phyloP scores from a whole-genome alignment of 2,329 filamentous ascomycete species.

The Aureobasidium lini region DNA sequence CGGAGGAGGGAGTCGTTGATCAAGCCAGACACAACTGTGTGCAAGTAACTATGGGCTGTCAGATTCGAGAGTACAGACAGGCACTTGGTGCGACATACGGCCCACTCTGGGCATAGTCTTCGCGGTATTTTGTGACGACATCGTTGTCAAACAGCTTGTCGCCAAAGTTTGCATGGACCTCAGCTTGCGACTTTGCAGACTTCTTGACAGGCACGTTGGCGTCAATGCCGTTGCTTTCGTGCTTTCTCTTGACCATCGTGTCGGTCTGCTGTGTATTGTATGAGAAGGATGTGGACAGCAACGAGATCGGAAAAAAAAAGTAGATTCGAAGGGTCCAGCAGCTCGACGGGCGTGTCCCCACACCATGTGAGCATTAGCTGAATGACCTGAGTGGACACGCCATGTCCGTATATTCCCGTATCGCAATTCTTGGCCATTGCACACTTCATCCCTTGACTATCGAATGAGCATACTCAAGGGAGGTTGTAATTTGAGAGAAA shows the following conservation, averaged over 20 bases:
- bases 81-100: constrained; percentile 33
- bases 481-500: not conserved
- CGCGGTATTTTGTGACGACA: constrained; percentile 52
- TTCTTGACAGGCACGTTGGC: constrained; percentile 33
- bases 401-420: not conserved
- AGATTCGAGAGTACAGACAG: not conserved
- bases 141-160: constrained; percentile 56
- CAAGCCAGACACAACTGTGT: constrained; percentile 77
- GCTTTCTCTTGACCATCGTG: constrained; percentile 34
- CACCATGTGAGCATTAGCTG: not conserved
- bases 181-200: constrained; percentile 13
- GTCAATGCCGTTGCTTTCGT: constrained; percentile 22
- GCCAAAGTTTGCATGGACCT: constrained; percentile 53
- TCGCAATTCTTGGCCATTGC: not conserved
- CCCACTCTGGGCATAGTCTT: constrained; percentile 54
- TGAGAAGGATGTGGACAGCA: not conserved
- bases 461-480: not conserved
- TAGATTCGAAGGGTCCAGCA: constrained; percentile 2
- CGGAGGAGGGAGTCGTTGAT: constrained; percentile 78
- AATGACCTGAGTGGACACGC: constrained; percentile 9
- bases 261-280: not conserved
- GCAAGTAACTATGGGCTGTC: constrained; percentile 59
- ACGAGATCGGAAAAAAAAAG: not conserved
- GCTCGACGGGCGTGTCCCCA: not conserved
- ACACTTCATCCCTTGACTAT: not conserved